These are phyloP conservation scores for Fusarium transvaalense DNA, from an alignment of 2,329 filamentous ascomycete genomes.

Conservation along the genomic window DNA sequence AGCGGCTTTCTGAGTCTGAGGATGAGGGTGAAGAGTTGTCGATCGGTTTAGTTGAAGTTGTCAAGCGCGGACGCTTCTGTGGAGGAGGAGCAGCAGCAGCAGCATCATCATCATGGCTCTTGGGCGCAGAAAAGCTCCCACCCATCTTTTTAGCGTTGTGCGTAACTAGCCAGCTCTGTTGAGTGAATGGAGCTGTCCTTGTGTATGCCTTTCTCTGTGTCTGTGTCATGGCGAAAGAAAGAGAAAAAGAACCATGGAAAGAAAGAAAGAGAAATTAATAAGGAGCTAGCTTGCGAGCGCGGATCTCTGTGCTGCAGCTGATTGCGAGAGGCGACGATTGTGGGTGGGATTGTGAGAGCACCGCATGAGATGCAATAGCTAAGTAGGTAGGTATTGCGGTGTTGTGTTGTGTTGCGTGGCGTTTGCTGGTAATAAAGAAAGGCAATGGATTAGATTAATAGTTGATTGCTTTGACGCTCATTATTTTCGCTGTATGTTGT, in stretches of 20 bases:
- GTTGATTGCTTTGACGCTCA: slow-evolving; percentile 39
- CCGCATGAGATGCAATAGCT: slow-evolving; percentile 5
- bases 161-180: slow-evolving; percentile 65
- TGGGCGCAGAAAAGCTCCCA: slow-evolving; percentile 42
- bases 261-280: slow-evolving; percentile 23
- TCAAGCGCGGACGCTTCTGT: slow-evolving; percentile 65
- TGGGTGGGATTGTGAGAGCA: slow-evolving; percentile 1
- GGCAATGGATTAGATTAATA: slow-evolving; percentile 40
- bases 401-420: background rate
- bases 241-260: slow-evolving; percentile 52
- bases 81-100: slow-evolving; percentile 60
- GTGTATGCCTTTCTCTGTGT: slow-evolving; percentile 60
- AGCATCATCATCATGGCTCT: slow-evolving; percentile 55
- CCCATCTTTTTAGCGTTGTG: slow-evolving; percentile 63
- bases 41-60: slow-evolving; percentile 55
- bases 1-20: slow-evolving; percentile 51
- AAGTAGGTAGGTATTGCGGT: too few relatives aligned
- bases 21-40: slow-evolving; percentile 51
- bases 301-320: slow-evolving; percentile 9
- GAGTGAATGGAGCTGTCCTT: slow-evolving; percentile 66
- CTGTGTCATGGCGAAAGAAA: slow-evolving; percentile 63
- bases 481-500: slow-evolving; percentile 37
- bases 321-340: slow-evolving; percentile 12
- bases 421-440: slow-evolving; percentile 15
- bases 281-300: slow-evolving; percentile 21